Base-by-base conservation (phyloP, 805 yeast genomes). In the Lipomyces sp. region DNA sequence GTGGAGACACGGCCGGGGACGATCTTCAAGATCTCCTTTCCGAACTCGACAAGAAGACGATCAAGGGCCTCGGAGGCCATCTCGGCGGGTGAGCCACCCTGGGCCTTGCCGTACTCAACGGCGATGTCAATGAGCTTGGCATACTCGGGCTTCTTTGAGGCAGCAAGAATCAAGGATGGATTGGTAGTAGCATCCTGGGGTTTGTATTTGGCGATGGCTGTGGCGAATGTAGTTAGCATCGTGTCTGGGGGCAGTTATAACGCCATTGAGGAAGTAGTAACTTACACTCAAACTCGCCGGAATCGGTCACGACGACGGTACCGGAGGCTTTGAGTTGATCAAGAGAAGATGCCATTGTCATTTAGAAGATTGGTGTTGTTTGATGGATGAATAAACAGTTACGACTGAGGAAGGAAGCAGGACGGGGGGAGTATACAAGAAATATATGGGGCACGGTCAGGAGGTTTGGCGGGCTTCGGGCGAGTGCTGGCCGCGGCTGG, bases 181-280 rank as follows among this genome's bases (percentile, higher is more conserved):
- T 95, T 95, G 79, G 99, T 95, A 75, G 99, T 95, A 73, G 99
- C 97, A 81, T 95, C 99, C 84, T 95, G 98, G 73, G 99, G 99
- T 75, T 95, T 91, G 85, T 90, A 95, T 82, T 93, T 92, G 78
- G 97, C 97, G 79, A 95, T 95, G 72, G 95, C 78, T 67, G 61
- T 58, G 48, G 48, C 48, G 48, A 42, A 24, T 24, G 24, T 2
- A 15, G 48, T 42, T 42, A 42, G 48, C 48, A 42, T n/a, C 55
- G 57, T 59, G 57, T 3, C 32, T 34, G 24, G 15, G 7, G 32
- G 13, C 50, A 11, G 11, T 58, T 10, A 3, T 15, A 24, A 29
- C 18, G 29, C 30, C 24, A 51, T 30, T 18, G n/a, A 6, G 0
- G 32, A 11, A 1, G 34, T 10, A 33, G 2, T 37, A 34, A 80